phyloP scores from a whole-genome alignment of 2,329 filamentous ascomycete species.

The Capronia epimyces region DNA sequence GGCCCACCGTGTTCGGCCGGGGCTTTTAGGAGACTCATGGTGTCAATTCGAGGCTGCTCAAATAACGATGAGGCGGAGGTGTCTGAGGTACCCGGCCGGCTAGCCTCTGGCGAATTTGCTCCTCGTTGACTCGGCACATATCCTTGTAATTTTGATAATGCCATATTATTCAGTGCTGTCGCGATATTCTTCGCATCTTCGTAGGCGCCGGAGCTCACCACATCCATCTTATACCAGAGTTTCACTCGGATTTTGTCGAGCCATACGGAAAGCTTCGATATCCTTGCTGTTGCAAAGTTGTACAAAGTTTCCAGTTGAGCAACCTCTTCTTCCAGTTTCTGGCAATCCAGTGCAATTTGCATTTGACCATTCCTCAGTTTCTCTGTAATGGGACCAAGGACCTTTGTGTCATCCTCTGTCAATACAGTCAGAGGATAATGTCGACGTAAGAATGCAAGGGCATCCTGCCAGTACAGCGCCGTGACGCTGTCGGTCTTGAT shows the following conservation, averaged over 20 bases:
- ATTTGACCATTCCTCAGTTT: slow-evolving; percentile 64
- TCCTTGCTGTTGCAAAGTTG: slow-evolving; percentile 7
- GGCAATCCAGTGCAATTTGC: slow-evolving; percentile 34
- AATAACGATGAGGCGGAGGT: slow-evolving; percentile 56
- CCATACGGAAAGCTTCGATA: slow-evolving; percentile 60
- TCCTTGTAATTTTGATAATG: slow-evolving; percentile 43
- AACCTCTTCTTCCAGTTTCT: slow-evolving; percentile 21
- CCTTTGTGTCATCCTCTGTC: slow-evolving; percentile 62
- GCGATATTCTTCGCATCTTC: slow-evolving; percentile 82
- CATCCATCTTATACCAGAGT: slow-evolving; percentile 98
- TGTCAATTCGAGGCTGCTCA: slow-evolving; percentile 74
- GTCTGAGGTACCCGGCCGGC: slow-evolving; percentile 42
- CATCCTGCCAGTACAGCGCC: slow-evolving; percentile 63
- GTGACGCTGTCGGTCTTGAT: slow-evolving; percentile 21
- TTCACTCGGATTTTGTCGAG: slow-evolving; percentile 79
- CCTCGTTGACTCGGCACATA: slow-evolving; percentile 23
- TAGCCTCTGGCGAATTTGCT: slow-evolving; percentile 28
- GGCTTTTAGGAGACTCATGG: slow-evolving; percentile 81
- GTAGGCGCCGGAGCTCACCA: slow-evolving; percentile 82
- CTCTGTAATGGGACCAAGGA: slow-evolving; percentile 67
- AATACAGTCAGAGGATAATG: slow-evolving; percentile 52
- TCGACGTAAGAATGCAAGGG: slow-evolving; percentile 64
- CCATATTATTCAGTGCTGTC: slow-evolving; percentile 86
- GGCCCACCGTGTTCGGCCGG: slow-evolving; percentile 78
- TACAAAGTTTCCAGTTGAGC: slow-evolving; percentile 13